Base-by-base conservation (phyloP, 306 rosid species). In the Medicago arabica region DNA sequence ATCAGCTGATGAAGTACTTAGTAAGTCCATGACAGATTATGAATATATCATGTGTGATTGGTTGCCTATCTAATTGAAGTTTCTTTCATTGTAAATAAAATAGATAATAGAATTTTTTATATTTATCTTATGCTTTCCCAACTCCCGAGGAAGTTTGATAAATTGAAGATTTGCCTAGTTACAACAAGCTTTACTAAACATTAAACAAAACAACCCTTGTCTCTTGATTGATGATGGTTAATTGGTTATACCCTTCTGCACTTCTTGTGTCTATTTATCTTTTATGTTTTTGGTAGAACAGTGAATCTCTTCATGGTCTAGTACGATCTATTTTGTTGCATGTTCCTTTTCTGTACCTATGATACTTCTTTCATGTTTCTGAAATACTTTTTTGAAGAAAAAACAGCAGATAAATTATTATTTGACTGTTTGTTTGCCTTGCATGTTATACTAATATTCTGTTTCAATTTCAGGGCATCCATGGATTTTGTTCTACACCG, bases 1-100 rank as follows among this genome's bases (percentile, higher is more conserved):
- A 83, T 87, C 98, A 10, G 99, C 97, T 55, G 99, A 92, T 16
- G 98, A 92, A 92, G 99, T 92, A 60, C 88, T 96, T 6, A 77
- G 99, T 96, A 90, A 90, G 99, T 89, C 67, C 50, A 23, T 78
- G 54, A 28, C 75, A 23, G 7, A 74, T 71, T 70, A 17, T 17
- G 63, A 67, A 69, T 62, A 58, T 68, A 28, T 28, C 31, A 28
- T 28, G 43, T 31, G 34, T 63, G 78, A 7, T 36, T 12, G 65
- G 57, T 19, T 62, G 50, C 63, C 74, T 67, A 13, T 16, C 39
- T 51, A 19, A 51, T 51, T 61, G 4, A 44, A 16, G 54, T 19
- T 40, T 77, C 16, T 69, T 61, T 21, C 50, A 19, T 18, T 67
- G 58, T 68, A 44, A 47, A 57, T 68, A 44, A 47, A 74, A 53